Percentiles rank a stretch among this genome's conserved stretches.
Conservation (phyloP, 192 early-diverging fungal species). For the Entophlyctis helioformis region DNA sequence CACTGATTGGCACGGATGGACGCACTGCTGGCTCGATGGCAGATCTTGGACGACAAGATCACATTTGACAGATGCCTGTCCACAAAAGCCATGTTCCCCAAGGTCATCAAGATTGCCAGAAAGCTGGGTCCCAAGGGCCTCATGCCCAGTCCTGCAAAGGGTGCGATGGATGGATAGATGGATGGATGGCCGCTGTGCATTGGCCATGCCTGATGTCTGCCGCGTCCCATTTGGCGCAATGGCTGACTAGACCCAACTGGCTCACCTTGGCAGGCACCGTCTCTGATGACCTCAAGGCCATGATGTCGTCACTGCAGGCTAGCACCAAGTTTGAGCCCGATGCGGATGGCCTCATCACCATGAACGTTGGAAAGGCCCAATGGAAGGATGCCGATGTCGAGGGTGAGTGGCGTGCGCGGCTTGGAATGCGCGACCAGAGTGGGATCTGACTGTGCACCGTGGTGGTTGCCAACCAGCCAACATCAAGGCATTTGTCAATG, state of each 20-base stretch:
- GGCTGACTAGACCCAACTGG: neutral
- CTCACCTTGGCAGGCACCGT: conserved; percentile 44
- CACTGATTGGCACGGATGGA: no score
- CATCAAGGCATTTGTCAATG: conserved; percentile 14
- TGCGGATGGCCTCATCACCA: conserved; percentile 57
- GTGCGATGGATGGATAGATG: no score
- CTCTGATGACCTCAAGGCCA: conserved; percentile 56
- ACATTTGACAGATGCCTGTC: conserved; percentile 77
- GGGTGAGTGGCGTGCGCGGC: conserved; percentile 1
- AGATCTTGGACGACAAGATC: conserved; percentile 41
- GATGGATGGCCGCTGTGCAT: neutral
- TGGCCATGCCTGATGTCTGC: neutral
- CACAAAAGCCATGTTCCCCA: conserved; percentile 80
- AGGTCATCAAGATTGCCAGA: conserved; percentile 77
- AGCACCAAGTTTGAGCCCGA: conserved; percentile 68
- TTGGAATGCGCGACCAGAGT: neutral
- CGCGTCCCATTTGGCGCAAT: neutral
- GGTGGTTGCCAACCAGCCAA: conserved; percentile 13
- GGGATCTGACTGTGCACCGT: neutral
- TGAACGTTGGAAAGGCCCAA: conserved; percentile 8
- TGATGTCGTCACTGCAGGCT: conserved; percentile 51
- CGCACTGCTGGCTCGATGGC: no score
- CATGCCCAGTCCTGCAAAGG: conserved; percentile 70
- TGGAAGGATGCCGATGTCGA: conserved; percentile 17
- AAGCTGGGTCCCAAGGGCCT: conserved; percentile 89